Conservation (phyloP, 305 asterid genomes). For the Fraxinus ornus region DNA sequence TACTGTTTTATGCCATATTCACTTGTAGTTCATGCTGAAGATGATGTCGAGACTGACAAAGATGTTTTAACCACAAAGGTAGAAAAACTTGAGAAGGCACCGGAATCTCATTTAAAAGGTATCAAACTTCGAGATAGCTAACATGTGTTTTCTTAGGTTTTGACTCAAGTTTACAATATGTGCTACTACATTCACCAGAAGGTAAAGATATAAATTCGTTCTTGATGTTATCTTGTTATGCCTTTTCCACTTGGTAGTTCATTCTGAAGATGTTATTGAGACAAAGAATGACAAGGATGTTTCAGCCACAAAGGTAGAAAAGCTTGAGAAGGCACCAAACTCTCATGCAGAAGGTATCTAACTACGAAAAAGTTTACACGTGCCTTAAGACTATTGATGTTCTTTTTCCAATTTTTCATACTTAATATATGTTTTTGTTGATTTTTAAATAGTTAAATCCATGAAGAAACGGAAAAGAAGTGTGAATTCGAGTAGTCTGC, state of each 20-base stretch:
- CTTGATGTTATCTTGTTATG: not conserved
- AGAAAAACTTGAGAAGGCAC: slow-evolving; percentile 35
- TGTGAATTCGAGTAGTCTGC: slow-evolving; percentile 29
- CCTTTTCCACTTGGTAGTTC: slow-evolving; percentile 26
- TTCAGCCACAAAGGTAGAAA: slow-evolving; percentile 8
- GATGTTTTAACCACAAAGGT: slow-evolving; percentile 28
- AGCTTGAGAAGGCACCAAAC: slow-evolving; percentile 37
- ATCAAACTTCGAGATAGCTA: slow-evolving; percentile 23
- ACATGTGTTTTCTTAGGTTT: not conserved
- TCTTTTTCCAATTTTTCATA: not conserved
- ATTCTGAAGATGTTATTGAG: slow-evolving; percentile 38
- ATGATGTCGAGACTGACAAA: slow-evolving; percentile 31
- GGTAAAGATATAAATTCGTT: not conserved
- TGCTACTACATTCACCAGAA: not conserved
- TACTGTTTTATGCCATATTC: not conserved
- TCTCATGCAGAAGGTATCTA: slow-evolving; percentile 49
- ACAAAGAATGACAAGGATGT: slow-evolving; percentile 32
- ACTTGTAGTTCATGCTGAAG: slow-evolving; percentile 39
- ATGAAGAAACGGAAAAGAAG: slow-evolving; percentile 32
- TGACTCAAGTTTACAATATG: not conserved
- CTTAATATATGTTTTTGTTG: slow-evolving; percentile 12
- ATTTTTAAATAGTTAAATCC: slow-evolving; percentile 34
- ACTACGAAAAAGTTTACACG: slow-evolving; percentile 20
- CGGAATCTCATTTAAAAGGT: slow-evolving; percentile 52
- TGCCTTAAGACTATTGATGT: not conserved